A percentile compares a stretch with the other conserved stretches of the same genome.
Conservation (phyloP, 1,284 basidiomycete genomes). For the Sphaerobolus stellatus region DNA sequence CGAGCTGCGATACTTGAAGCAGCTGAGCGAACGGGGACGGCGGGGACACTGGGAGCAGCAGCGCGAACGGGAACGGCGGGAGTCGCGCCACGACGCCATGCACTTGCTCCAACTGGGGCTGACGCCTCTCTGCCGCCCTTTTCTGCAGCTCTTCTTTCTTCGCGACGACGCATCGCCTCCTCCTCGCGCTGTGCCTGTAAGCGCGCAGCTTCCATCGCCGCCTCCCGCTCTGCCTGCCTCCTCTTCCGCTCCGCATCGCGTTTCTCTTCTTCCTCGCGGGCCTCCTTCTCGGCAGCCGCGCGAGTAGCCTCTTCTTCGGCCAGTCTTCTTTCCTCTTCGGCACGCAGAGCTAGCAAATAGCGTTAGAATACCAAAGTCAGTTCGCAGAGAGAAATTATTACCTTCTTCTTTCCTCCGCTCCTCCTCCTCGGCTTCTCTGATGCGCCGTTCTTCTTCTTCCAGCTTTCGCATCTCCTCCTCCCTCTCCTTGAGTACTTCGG, state of each 20-base stretch:
- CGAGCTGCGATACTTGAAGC: too few relatives aligned
- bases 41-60: too few relatives aligned
- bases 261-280: slow-evolving; percentile 62
- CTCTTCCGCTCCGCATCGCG: slow-evolving; percentile 50
- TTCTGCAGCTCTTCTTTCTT: slow-evolving; percentile 29
- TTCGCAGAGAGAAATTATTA: slow-evolving; percentile 29
- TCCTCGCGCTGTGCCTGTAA: slow-evolving; percentile 75
- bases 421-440: slow-evolving; percentile 55
- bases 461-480: slow-evolving; percentile 54
- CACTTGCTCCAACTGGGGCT: slow-evolving; percentile 5
- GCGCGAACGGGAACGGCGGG: too few relatives aligned
- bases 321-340: slow-evolving; percentile 50
- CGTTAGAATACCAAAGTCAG: slow-evolving; percentile 9
- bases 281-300: slow-evolving; percentile 53
- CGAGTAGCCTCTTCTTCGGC: slow-evolving; percentile 53
- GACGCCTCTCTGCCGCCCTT: slow-evolving; percentile 22
- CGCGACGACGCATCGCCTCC: slow-evolving; percentile 64
- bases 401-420: slow-evolving; percentile 46
- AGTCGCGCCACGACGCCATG: slow-evolving; percentile 18
- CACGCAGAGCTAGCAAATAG: slow-evolving; percentile 45
- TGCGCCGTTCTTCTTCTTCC: slow-evolving; percentile 50
- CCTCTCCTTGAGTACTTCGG: slow-evolving; percentile 51
- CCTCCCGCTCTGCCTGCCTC: slow-evolving; percentile 68
- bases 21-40: too few relatives aligned
- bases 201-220: slow-evolving; percentile 55